A percentile compares a stretch with the other conserved stretches of the same genome.
Conservation (phyloP, 2,329 filamentous ascomycete genomes). For the Verticillium longisporum region DNA sequence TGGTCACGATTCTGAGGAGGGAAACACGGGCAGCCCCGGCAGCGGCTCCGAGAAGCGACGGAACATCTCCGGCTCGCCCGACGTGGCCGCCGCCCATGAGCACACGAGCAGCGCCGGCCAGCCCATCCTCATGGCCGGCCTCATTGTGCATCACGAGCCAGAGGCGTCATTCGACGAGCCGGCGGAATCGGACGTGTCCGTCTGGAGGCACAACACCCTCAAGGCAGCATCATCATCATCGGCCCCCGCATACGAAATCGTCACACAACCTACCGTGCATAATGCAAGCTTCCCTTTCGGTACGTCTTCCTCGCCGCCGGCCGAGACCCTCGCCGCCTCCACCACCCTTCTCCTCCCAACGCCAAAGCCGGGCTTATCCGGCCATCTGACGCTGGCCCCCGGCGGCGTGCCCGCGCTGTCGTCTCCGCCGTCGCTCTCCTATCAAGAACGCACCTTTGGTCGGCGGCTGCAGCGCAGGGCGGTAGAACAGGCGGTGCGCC, state of each 20-base stretch:
- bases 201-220: neutral
- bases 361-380: neutral
- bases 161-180: neutral
- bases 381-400: conserved; percentile 11
- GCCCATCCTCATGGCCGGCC: conserved; percentile 16
- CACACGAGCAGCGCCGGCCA: neutral
- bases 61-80: conserved; percentile 10
- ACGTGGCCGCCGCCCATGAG: conserved; percentile 1
- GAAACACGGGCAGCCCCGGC: conserved; percentile 1
- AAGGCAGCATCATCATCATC: neutral
- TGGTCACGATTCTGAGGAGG: neutral
- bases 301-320: conserved; percentile 14
- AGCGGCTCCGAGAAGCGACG: neutral
- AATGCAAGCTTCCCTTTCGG: conserved; percentile 48
- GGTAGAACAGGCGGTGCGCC: conserved; percentile 53
- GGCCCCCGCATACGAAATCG: conserved; percentile 34
- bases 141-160: conserved; percentile 17
- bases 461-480: conserved; percentile 62
- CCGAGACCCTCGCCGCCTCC: conserved; percentile 3
- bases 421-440: conserved; percentile 48
- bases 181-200: neutral
- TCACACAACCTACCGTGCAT: conserved; percentile 42
- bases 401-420: conserved; percentile 26
- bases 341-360: conserved; percentile 10
- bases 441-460: conserved; percentile 61